Evolutionary conservation across 352 stramenopile species (phyloP), one percentile per base, ranked within the genome.

Genomic region (Pythium aphanidermatum): DNA sequence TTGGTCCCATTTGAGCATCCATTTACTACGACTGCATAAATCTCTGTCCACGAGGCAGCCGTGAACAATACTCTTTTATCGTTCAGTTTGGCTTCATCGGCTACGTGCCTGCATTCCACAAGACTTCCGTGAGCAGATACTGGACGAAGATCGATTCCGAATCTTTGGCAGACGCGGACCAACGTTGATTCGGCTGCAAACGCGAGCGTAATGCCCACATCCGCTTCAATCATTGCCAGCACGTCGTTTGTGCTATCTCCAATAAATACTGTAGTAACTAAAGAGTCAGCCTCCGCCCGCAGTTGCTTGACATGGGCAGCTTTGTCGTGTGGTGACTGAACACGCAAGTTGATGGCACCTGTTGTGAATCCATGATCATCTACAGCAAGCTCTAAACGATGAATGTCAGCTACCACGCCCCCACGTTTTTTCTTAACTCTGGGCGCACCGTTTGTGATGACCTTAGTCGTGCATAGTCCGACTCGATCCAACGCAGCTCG

Each of bases 201-300:
- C 2, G 29, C 13, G 2, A 87, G 37, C 28, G 52, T 70, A 42
- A 88, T 53, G 4, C 73, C 78, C 7, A 88, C 60, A 50, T 91
- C 75, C 17, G 75, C 78, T 21, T 73, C 55, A 16, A 83, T 31
- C 58, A 88, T 57, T 11, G 71, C 75, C 11, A 86, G 43, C 21
- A 88, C 26, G 51, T 91, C 78, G 31, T 76, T 88, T 0, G 60
- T 62, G 33, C 75, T 85, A 35, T 91, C 78, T 8, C 78, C 78
- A 17, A 91, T 56, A 43, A 75, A 91, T n/a, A 86, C 44, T 2
- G n/a, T n/a, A n/a, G n/a, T n/a, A n/a, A 74, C 21, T 0, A 51
- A 42, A 0, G 31, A 31, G 5, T 49, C n/a, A 2, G 42, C 14
- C 3, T 31, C 3, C 0, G 19, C 21, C 30, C 51, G 48, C 11